A percentile compares a stretch with the other conserved stretches of the same genome.
phyloP scores from a whole-genome alignment of 2,329 filamentous ascomycete genomes.

The Thielaviopsis ethacetica region DNA sequence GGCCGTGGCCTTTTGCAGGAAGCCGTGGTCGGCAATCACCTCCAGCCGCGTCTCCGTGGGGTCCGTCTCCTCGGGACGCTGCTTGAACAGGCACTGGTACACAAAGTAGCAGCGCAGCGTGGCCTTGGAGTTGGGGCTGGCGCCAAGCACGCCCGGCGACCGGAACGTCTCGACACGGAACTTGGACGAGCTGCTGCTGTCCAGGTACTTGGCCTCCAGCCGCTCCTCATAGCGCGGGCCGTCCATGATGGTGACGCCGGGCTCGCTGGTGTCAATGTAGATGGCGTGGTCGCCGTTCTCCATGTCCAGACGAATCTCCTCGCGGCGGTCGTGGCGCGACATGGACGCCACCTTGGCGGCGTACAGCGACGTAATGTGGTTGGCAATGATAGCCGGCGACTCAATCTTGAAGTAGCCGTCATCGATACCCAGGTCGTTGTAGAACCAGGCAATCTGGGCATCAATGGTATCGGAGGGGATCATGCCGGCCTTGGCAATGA shows the following conservation, averaged over 20 bases:
- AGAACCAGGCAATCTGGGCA: slow-evolving; percentile 87
- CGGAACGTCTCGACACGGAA: slow-evolving; percentile 97
- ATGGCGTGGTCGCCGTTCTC: slow-evolving; percentile 89
- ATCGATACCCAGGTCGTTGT: slow-evolving; percentile 92
- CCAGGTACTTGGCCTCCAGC: slow-evolving; percentile 89
- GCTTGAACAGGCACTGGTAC: slow-evolving; percentile 86
- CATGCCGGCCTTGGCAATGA: slow-evolving; percentile 65
- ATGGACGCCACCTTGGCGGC: slow-evolving; percentile 92
- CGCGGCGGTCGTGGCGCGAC: slow-evolving; percentile 78
- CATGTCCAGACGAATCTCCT: slow-evolving; percentile 92
- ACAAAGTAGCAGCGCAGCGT: slow-evolving; percentile 96
- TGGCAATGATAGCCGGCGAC: slow-evolving; percentile 70
- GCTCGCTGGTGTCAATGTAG: slow-evolving; percentile 94
- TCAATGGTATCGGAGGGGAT: slow-evolving; percentile 73
- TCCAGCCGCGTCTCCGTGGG: slow-evolving; percentile 77
- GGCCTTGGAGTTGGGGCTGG: slow-evolving; percentile 50
- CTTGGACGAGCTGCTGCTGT: slow-evolving; percentile 54
- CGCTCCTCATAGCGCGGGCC: slow-evolving; percentile 89
- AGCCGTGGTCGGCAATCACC: slow-evolving; percentile 80
- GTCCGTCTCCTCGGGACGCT: slow-evolving; percentile 50
- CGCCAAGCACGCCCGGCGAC: slow-evolving; percentile 65
- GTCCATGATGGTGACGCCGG: slow-evolving; percentile 56
- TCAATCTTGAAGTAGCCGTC: slow-evolving; percentile 97
- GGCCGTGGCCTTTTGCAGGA: slow-evolving; percentile 85
- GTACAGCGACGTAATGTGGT: slow-evolving; percentile 89